phyloP scores from a whole-genome alignment of 257 asterid genomes.

The Gentiana macrophylla region DNA sequence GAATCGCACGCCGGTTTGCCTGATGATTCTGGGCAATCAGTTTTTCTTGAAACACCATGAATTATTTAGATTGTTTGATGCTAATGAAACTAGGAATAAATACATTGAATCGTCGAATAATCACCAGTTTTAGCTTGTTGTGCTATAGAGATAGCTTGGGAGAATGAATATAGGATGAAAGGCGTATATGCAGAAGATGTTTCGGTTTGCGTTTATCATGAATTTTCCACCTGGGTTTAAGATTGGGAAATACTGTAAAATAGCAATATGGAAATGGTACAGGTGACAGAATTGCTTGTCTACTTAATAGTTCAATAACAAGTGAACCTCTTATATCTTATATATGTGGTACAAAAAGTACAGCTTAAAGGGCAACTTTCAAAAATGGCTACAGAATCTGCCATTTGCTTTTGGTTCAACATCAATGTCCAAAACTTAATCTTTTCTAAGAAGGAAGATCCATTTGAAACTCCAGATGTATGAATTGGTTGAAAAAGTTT shows the following conservation, averaged over 20 bases:
- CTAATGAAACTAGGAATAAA: conserved; percentile 75
- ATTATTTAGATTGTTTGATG: conserved; percentile 64
- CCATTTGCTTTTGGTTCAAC: no score
- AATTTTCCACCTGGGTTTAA: conserved; percentile 88
- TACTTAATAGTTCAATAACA: no score
- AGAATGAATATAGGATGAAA: conserved; percentile 53
- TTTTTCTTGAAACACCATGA: conserved; percentile 50
- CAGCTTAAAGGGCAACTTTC: no score
- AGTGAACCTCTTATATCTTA: no score
- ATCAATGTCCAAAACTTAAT: no score
- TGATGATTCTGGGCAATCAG: conserved; percentile 72
- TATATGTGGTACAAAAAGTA: no score
- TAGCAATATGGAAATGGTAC: conserved; percentile 94
- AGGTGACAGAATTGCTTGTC: conserved; percentile 14
- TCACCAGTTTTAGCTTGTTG: conserved; percentile 44
- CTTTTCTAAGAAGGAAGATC: no score
- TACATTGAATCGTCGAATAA: conserved; percentile 60
- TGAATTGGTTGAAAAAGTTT: no score
- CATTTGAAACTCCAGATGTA: no score
- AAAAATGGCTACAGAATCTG: no score
- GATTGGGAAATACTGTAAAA: conserved; percentile 74
- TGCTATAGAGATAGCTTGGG: conserved; percentile 62
- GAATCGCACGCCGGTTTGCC: conserved; percentile 82
- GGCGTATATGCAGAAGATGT: conserved; percentile 75
- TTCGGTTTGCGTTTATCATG: conserved; percentile 54